A percentile compares a stretch with the other conserved stretches of the same genome.
These are phyloP conservation scores for Solioccasus polychromus DNA, from an alignment of 768 basidiomycete species.

Conservation along the genomic window DNA sequence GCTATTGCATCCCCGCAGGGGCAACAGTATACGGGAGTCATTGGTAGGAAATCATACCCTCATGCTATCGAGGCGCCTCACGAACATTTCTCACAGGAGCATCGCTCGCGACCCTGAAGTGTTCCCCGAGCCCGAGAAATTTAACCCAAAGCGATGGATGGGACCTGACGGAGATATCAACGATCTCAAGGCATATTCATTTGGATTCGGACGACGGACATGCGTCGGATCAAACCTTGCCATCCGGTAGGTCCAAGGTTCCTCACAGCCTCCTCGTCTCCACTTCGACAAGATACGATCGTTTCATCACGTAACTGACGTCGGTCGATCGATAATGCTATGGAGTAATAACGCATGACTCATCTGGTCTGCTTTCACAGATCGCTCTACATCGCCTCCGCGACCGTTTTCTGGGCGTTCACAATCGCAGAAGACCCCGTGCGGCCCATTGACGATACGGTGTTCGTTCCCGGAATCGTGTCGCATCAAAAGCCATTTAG, in stretches of 20 bases:
- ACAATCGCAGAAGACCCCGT: conserved; percentile 44
- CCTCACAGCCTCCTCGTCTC: no score
- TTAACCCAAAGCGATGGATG: conserved; percentile 58
- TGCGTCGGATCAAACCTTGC: conserved; percentile 26
- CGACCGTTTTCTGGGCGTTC: conserved; percentile 65
- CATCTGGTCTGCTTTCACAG: conserved; percentile 21
- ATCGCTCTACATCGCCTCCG: conserved; percentile 62
- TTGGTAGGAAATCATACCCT: conserved; percentile 18
- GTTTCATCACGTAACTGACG: background rate
- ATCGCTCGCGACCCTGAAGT: conserved; percentile 25
- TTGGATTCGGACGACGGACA: conserved; percentile 49
- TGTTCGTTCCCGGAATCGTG: conserved; percentile 62
- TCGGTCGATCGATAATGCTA: no score
- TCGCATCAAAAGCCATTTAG: conserved; percentile 61
- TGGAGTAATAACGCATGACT: background rate
- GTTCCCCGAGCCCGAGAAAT: conserved; percentile 41
- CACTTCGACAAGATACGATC: background rate
- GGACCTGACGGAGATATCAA: conserved; percentile 40
- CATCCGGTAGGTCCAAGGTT: conserved; percentile 18
- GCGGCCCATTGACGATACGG: conserved; percentile 56
- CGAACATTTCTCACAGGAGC: conserved; percentile 9
- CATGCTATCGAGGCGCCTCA: no score
- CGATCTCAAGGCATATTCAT: conserved; percentile 47
- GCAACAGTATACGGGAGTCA: conserved; percentile 33
- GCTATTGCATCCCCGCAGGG: conserved; percentile 33